Evolutionary conservation across 78 protist genomes (phyloP).

Genomic region (Thecamonas trahens): DNA sequence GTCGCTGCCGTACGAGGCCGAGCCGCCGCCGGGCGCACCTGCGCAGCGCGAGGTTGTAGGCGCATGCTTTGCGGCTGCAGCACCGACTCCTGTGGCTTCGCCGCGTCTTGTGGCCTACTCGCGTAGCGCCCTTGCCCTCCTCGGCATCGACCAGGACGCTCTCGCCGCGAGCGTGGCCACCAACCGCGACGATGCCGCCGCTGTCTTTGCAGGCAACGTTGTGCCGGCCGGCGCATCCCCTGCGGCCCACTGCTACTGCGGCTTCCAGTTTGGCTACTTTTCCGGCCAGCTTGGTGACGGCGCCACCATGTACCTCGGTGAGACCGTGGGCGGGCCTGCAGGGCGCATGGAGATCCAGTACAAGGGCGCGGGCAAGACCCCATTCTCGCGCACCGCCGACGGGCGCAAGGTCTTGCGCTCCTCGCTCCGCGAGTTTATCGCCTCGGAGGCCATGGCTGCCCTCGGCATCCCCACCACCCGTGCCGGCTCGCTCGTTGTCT

Average conservation of each 20-base stretch:
- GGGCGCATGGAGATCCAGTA: constrained; percentile 32
- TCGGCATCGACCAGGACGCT: too few species aligned
- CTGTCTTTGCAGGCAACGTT: too few species aligned
- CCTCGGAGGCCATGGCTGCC: constrained; percentile 57
- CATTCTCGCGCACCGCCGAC: constrained; percentile 74
- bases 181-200: too few species aligned
- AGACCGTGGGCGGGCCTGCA: constrained; percentile 2
- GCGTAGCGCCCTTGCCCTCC: too few species aligned
- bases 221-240: constrained; percentile 1
- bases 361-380: constrained; percentile 80
- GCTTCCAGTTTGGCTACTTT: constrained; percentile 54
- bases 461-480: constrained; percentile 67
- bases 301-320: constrained; percentile 63
- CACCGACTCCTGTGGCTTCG: too few species aligned
- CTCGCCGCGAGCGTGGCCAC: too few species aligned
- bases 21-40: too few species aligned
- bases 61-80: too few species aligned
- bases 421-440: constrained; percentile 67
- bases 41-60: too few species aligned
- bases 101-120: too few species aligned
- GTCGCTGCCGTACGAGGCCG: too few species aligned
- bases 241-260: constrained; percentile 33
- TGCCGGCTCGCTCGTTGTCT: constrained; percentile 42
- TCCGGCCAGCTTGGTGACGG: constrained; percentile 84
- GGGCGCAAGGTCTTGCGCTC: constrained; percentile 83